Conservation (phyloP, 2,329 filamentous ascomycete genomes). For the Camillea tinctor region DNA sequence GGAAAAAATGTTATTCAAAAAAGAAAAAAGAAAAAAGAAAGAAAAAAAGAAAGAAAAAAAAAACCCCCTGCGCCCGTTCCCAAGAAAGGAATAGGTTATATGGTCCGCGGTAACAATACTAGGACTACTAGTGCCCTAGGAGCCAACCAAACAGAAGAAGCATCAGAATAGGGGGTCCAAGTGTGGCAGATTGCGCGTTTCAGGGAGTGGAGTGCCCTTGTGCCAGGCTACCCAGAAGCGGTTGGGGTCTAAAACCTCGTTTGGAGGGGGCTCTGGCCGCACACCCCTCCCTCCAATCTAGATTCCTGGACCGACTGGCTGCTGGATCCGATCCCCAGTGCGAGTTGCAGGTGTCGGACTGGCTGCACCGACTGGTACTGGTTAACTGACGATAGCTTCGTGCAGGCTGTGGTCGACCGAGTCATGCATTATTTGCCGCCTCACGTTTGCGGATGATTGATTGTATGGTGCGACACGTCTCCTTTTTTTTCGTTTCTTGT, state of each 20-base stretch:
- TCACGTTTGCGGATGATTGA: neutral
- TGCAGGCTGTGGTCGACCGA: constrained; percentile 25
- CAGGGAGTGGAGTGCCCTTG: constrained; percentile 28
- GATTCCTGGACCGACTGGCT: constrained; percentile 15
- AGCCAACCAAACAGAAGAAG: constrained; percentile 18
- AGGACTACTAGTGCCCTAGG: constrained; percentile 1
- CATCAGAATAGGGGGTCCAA: constrained; percentile 20
- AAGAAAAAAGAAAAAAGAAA: no score
- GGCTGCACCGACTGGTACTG: constrained; percentile 11
- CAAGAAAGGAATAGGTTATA: neutral
- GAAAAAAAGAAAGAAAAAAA: neutral
- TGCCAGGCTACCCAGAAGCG: constrained; percentile 21
- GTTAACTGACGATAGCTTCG: constrained; percentile 15
- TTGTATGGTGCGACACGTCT: neutral
- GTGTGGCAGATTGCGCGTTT: constrained; percentile 28
- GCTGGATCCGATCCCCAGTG: constrained; percentile 22
- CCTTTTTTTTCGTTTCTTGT: neutral
- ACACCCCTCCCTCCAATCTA: constrained; percentile 25
- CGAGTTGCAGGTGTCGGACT: constrained; percentile 7
- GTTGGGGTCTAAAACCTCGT: constrained; percentile 28
- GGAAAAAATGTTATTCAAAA: no score
- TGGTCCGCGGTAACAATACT: neutral
- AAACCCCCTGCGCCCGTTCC: neutral
- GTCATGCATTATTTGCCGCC: constrained; percentile 21
- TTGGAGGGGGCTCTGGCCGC: constrained; percentile 18